Evolutionary conservation across 2,329 filamentous ascomycete species (phyloP), one percentile per base, ranked within the genome.

Genomic region (Epicoccum nigrum): DNA sequence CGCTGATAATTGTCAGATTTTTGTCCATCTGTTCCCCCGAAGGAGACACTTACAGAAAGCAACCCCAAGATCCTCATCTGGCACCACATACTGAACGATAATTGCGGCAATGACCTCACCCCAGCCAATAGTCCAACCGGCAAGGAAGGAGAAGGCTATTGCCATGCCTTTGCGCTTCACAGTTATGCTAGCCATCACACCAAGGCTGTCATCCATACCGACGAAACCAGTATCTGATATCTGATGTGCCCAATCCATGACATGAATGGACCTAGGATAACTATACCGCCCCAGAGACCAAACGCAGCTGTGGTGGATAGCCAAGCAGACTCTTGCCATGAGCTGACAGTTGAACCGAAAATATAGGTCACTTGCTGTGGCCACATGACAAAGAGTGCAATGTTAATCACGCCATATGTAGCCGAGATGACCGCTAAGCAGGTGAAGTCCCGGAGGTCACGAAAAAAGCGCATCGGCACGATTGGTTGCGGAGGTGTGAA

Each of bases 391-490:
- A 61, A 63, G 4, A 68, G 42, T 11, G 67, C 62, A 19, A 65
- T 58, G 42, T 71, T 60, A 15, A 69, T 55, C 27, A 52, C 50
- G 11, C 67, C 65, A 4, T 55, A 64, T 11, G 64, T 56, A 13
- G 62, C 59, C 9, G 62, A 61, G 21, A 68, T 67, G 25, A 67
- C 51, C 17, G 60, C 61, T 8, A 70, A 45, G 40, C 62, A 64
- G 5, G 57, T 60, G 34, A 70, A 70, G 11, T 65, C 67, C 2
- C 65, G 59, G 8, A 69, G 16, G 45, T 71, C 67, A 25, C 54
- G 55, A 60, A 71, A 71, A 20, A 68, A 62, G 50, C 60, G 58
- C 64, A 70, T 70, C 1, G 65, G 67, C 4, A 70, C 55, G 33
- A 68, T 63, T 4, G 63, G 63, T 46, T 58, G 54, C 21, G 47